phyloP scores from a whole-genome alignment of 805 yeast species.

The Saccharomycopsis olivae region DNA sequence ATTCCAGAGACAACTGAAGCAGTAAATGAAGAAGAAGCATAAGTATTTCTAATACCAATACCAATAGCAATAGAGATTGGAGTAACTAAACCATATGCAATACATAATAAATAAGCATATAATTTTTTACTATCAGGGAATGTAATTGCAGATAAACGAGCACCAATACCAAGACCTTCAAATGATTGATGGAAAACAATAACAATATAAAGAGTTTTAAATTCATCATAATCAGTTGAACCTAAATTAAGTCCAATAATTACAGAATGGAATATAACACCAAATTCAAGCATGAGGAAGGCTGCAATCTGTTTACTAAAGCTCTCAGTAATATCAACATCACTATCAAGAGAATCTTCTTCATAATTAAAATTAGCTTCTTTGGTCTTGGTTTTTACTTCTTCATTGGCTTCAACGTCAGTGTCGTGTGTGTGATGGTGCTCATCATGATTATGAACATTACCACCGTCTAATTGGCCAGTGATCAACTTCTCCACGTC shows the following conservation, averaged over 20 bases:
- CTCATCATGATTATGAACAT: neutral
- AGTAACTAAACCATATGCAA: conserved; percentile 48
- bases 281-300: conserved; percentile 55
- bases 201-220: conserved; percentile 52
- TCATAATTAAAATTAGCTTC: neutral
- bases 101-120: conserved; percentile 42
- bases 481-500: conserved; percentile 18
- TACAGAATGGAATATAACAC: conserved; percentile 65
- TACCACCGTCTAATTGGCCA: neutral
- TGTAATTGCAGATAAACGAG: conserved; percentile 49
- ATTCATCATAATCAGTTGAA: conserved; percentile 53
- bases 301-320: conserved; percentile 28
- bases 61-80: conserved; percentile 70
- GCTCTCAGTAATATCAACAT: neutral
- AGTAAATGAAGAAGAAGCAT: conserved; percentile 44
- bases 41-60: conserved; percentile 56
- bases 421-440: neutral
- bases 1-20: conserved; percentile 52
- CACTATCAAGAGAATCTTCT: neutral
- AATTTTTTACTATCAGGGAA: conserved; percentile 37
- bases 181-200: conserved; percentile 66
- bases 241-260: conserved; percentile 55
- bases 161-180: conserved; percentile 72
- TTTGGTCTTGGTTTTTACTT: neutral
- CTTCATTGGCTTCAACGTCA: neutral